phyloP scores from a whole-genome alignment of 176 grass and related monocot genomes.

The Dactylis glomerata region DNA sequence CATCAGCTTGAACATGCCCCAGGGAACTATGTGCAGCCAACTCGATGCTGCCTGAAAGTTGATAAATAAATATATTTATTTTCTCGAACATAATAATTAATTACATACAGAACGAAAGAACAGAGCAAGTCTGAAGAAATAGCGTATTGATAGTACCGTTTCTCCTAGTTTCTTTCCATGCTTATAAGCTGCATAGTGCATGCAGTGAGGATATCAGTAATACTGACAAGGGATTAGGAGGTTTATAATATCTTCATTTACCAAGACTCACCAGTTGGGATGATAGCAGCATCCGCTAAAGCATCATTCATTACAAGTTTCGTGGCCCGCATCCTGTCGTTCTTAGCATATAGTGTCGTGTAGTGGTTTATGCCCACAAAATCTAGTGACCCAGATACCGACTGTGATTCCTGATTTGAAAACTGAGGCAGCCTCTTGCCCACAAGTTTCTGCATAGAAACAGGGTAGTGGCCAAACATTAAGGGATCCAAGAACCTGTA shows the following conservation, averaged over 20 bases:
- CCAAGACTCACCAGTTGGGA: slow-evolving; percentile 62
- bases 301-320: slow-evolving; percentile 81
- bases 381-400: slow-evolving; percentile 64
- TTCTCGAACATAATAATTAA: not conserved
- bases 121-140: not conserved
- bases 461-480: slow-evolving; percentile 80
- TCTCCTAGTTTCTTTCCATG: slow-evolving; percentile 84
- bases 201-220: slow-evolving; percentile 16
- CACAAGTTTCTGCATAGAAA: slow-evolving; percentile 78
- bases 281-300: slow-evolving; percentile 53
- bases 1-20: slow-evolving; percentile 77
- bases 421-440: slow-evolving; percentile 70
- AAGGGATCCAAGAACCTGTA: slow-evolving; percentile 91
- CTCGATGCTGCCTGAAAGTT: slow-evolving; percentile 64
- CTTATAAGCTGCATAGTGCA: slow-evolving; percentile 47
- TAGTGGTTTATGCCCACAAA: slow-evolving; percentile 99
- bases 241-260: not conserved
- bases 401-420: slow-evolving; percentile 47
- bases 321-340: slow-evolving; percentile 62
- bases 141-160: slow-evolving; percentile 30
- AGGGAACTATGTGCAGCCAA: slow-evolving; percentile 93
- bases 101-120: not conserved
- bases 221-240: not conserved
- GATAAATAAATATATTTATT: not conserved
- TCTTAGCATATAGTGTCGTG: slow-evolving; percentile 87